A percentile compares a stretch with the other conserved stretches of the same genome.
Conservation (phyloP, 192 early-diverging fungal genomes). For the Umbelopsis sp. region DNA sequence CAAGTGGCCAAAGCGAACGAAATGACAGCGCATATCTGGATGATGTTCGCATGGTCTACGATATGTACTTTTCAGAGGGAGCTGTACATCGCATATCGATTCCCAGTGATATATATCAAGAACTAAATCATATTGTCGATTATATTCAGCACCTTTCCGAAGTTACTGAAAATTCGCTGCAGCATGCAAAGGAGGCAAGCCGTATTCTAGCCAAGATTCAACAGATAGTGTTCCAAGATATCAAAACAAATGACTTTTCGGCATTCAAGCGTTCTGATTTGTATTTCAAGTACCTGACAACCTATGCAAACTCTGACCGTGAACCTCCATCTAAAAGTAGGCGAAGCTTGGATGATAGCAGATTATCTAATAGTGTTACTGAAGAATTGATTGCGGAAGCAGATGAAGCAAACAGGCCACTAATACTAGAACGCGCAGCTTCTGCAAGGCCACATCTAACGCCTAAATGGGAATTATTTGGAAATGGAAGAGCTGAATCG, state of each 20-base stretch:
- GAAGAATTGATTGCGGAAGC: background rate
- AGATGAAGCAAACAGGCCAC: constrained; percentile 1
- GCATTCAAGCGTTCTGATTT: constrained; percentile 62
- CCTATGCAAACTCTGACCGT: constrained; percentile 45
- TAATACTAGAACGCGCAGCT: constrained; percentile 7
- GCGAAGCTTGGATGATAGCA: constrained; percentile 13
- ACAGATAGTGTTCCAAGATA: constrained; percentile 61
- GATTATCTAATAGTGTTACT: background rate
- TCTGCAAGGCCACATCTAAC: constrained; percentile 15
- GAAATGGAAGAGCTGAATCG: constrained; percentile 12
- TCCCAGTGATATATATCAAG: constrained; percentile 34
- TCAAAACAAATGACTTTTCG: constrained; percentile 60
- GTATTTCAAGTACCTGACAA: constrained; percentile 63
- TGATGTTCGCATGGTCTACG: constrained; percentile 53
- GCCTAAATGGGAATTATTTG: background rate
- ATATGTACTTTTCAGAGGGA: constrained; percentile 49
- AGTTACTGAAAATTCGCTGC: background rate
- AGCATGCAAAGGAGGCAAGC: constrained; percentile 21
- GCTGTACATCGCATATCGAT: constrained; percentile 42
- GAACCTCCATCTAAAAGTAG: constrained; percentile 10
- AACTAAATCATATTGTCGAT: constrained; percentile 36
- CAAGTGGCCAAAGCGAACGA: constrained; percentile 21
- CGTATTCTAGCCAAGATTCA: constrained; percentile 51
- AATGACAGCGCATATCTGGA: constrained; percentile 42
- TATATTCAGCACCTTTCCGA: background rate